These are phyloP conservation scores for Lupinus albus DNA, from an alignment of 306 rosid genomes.

Conservation along the genomic window DNA sequence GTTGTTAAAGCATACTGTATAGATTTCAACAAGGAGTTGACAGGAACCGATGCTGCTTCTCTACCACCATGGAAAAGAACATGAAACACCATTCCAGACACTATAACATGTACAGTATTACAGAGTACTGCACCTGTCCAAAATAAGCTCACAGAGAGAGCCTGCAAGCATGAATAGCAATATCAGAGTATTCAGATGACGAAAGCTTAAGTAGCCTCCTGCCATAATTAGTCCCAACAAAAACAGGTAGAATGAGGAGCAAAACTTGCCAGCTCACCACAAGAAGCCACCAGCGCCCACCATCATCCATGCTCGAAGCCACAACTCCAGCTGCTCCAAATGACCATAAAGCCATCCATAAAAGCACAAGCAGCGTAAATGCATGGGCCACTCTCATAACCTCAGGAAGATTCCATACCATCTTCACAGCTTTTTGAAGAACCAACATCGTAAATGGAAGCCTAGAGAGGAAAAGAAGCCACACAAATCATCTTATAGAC, in stretches of 20 bases:
- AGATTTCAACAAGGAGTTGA: conserved; percentile 72
- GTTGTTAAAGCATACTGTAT: conserved; percentile 78
- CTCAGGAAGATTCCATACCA: conserved; percentile 88
- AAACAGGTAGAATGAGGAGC: conserved; percentile 57
- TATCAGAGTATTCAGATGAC: conserved; percentile 38
- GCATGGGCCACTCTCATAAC: conserved; percentile 77
- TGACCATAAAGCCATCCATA: conserved; percentile 93
- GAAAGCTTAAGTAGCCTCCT: conserved; percentile 18
- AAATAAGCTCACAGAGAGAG: conserved; percentile 85
- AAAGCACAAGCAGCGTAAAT: conserved; percentile 84
- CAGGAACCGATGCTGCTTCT: conserved; percentile 77
- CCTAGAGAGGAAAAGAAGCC: conserved; percentile 51
- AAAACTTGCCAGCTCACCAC: conserved; percentile 99
- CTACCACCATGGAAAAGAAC: conserved; percentile 85
- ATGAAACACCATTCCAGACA: conserved; percentile 98
- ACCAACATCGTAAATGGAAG: conserved; percentile 95
- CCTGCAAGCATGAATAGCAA: conserved; percentile 57
- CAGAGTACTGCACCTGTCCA: conserved; percentile 99
- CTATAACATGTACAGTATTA: conserved; percentile 89
- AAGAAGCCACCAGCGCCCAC: conserved; percentile 98
- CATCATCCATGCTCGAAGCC: conserved; percentile 86
- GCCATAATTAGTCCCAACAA: conserved; percentile 40
- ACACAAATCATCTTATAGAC: conserved; percentile 31
- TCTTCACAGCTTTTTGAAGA: conserved; percentile 88
- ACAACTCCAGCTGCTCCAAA: conserved; percentile 98